Evolutionary conservation across 2,329 filamentous ascomycete genomes (phyloP).

Genomic region (Periconia macrospinosa): DNA sequence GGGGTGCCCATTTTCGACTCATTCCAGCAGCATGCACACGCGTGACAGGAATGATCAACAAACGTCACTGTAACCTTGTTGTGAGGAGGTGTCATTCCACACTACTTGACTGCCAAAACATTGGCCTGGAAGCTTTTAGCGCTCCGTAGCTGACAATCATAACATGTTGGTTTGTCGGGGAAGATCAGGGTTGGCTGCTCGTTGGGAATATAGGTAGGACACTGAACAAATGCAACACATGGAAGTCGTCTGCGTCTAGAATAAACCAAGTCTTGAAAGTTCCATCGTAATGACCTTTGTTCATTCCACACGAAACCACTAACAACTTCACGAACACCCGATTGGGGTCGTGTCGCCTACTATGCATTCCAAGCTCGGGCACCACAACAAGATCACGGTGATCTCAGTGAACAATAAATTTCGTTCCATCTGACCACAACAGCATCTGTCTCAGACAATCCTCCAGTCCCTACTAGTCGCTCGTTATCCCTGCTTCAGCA

Average conservation of each 20-base stretch:
- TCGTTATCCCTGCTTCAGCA: constrained; percentile 20
- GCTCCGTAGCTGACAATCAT: background rate
- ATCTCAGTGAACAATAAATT: constrained; percentile 28
- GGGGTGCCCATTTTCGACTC: no score
- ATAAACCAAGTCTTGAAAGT: no score
- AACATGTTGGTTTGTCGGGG: no score
- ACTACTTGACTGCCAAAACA: background rate
- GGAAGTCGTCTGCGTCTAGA: no score
- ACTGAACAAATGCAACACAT: no score
- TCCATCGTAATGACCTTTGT: background rate
- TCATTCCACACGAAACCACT: constrained; percentile 3
- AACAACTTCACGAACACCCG: constrained; percentile 7
- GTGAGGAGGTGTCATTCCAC: background rate
- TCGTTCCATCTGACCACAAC: constrained; percentile 18
- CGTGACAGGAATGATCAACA: background rate
- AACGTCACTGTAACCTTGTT: background rate
- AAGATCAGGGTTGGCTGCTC: no score
- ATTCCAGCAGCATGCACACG: background rate
- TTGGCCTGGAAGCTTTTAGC: no score
- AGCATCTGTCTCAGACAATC: constrained; percentile 23
- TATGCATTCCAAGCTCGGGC: constrained; percentile 21
- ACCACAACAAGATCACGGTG: constrained; percentile 30
- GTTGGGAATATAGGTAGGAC: no score
- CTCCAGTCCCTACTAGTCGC: background rate
- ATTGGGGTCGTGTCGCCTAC: constrained; percentile 20